Conservation (phyloP, 495 filamentous ascomycete species). For the Neurospora sp. region DNA sequence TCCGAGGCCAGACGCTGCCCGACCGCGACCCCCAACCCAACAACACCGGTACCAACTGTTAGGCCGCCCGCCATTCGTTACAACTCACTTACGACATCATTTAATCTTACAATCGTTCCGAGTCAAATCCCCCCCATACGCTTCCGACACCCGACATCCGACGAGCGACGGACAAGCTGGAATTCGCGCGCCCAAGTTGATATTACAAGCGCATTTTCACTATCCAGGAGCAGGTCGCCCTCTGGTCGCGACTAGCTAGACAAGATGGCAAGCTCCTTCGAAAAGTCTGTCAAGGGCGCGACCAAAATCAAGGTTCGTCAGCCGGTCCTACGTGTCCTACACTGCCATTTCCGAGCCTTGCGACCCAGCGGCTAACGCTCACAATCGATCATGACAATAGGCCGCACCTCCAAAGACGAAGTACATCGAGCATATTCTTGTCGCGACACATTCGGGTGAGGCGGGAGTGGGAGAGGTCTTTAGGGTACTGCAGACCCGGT, state of each 20-base stretch:
- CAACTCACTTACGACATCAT: neutral
- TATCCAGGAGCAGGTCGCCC: neutral
- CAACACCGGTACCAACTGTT: neutral
- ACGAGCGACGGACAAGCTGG: neutral
- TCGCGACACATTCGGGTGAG: slow-evolving; percentile 91
- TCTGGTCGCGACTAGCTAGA: slow-evolving; percentile 3
- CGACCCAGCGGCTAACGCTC: neutral
- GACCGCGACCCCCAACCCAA: neutral
- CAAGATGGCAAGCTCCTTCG: slow-evolving; percentile 70
- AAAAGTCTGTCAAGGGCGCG: slow-evolving; percentile 89
- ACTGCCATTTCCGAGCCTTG: neutral
- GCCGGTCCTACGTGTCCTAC: neutral
- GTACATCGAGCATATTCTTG: slow-evolving; percentile 96
- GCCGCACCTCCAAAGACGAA: slow-evolving; percentile 97
- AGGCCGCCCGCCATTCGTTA: neutral
- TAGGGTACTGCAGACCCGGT: slow-evolving; percentile 71
- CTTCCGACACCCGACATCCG: neutral
- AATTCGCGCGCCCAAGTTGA: neutral
- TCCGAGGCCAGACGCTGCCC: neutral
- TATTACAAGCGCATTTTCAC: neutral
- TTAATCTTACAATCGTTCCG: neutral
- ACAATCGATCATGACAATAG: slow-evolving; percentile 30
- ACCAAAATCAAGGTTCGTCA: slow-evolving; percentile 80
- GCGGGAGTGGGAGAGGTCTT: slow-evolving; percentile 95
- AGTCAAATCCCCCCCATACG: neutral